phyloP scores from a whole-genome alignment of 2,329 filamentous ascomycete species.

The Phialophora macrospora region DNA sequence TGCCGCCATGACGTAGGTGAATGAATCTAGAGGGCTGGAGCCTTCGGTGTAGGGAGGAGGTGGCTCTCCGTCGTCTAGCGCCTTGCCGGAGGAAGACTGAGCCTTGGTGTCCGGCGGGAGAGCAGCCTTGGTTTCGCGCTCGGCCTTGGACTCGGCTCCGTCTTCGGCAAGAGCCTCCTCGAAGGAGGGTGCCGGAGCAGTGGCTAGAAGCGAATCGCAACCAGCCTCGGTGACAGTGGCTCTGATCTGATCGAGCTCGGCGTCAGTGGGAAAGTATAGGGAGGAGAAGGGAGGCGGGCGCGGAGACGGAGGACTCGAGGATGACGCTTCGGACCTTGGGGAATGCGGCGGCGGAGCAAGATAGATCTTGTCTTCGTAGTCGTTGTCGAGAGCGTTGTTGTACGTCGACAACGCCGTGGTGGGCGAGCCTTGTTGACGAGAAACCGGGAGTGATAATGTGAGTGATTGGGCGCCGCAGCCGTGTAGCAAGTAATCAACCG shows the following conservation, averaged over 20 bases:
- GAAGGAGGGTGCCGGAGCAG: slow-evolving; percentile 58
- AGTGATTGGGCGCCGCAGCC: slow-evolving; percentile 24
- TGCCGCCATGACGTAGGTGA: slow-evolving; percentile 96
- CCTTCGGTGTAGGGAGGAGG: slow-evolving; percentile 97
- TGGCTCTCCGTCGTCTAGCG: slow-evolving; percentile 79
- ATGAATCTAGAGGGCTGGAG: slow-evolving; percentile 86
- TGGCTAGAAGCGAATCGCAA: slow-evolving; percentile 55
- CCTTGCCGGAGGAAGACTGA: slow-evolving; percentile 67
- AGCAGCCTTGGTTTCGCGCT: slow-evolving; percentile 80
- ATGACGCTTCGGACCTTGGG: slow-evolving; percentile 49
- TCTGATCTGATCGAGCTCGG: slow-evolving; percentile 48
- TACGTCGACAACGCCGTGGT: slow-evolving; percentile 52
- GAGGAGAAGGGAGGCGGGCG: slow-evolving; percentile 68
- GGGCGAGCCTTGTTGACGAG: slow-evolving; percentile 41
- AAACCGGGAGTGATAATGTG: slow-evolving; percentile 25
- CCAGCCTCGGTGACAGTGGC: slow-evolving; percentile 54
- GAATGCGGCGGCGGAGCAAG: slow-evolving; percentile 50
- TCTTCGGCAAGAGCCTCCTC: slow-evolving; percentile 54
- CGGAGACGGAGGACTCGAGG: slow-evolving; percentile 58
- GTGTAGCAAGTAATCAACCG: slow-evolving; percentile 20
- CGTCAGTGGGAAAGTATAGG: slow-evolving; percentile 60
- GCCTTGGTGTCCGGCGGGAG: slow-evolving; percentile 82
- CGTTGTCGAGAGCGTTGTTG: slow-evolving; percentile 33
- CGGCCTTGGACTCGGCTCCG: slow-evolving; percentile 55
- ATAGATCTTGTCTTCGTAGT: slow-evolving; percentile 48